Conservation (phyloP, 2,329 filamentous ascomycete species). For the Penicillium janthinellum region DNA sequence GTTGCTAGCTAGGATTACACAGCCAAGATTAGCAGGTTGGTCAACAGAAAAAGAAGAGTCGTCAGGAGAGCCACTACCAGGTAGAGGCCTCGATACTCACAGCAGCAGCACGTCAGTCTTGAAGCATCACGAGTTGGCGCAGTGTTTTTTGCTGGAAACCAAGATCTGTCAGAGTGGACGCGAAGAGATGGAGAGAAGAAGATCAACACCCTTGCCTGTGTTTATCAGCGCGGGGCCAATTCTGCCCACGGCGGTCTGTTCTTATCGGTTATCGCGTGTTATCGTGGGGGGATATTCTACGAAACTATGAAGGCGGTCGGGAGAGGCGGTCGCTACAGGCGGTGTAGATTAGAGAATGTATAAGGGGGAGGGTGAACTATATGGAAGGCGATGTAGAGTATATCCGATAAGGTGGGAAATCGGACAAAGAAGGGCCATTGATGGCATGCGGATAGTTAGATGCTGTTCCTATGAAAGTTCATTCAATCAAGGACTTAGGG, state of each 20-base stretch:
- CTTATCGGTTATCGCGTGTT: constrained; percentile 13
- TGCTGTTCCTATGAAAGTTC: not conserved
- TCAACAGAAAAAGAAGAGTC: constrained; percentile 17
- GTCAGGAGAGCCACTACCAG: not conserved
- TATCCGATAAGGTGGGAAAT: not conserved
- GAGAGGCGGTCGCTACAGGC: not conserved
- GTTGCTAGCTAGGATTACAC: constrained; percentile 5
- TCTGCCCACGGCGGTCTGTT: constrained; percentile 33
- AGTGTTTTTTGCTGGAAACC: not conserved
- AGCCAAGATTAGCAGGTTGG: constrained; percentile 1
- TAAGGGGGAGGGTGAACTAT: no score
- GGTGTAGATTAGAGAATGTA: no score
- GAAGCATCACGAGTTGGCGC: not conserved
- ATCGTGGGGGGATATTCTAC: constrained; percentile 11
- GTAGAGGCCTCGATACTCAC: not conserved
- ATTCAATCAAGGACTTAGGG: not conserved
- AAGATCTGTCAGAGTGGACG: not conserved
- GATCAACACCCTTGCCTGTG: constrained; percentile 29
- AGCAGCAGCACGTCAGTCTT: not conserved
- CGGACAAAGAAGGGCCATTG: no score
- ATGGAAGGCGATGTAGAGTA: not conserved
- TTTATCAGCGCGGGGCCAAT: constrained; percentile 36
- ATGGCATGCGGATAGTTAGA: no score
- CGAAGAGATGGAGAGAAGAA: not conserved
- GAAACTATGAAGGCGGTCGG: not conserved